Base-by-base conservation (phyloP, 495 filamentous ascomycete genomes). In the Xylaria scruposa region DNA sequence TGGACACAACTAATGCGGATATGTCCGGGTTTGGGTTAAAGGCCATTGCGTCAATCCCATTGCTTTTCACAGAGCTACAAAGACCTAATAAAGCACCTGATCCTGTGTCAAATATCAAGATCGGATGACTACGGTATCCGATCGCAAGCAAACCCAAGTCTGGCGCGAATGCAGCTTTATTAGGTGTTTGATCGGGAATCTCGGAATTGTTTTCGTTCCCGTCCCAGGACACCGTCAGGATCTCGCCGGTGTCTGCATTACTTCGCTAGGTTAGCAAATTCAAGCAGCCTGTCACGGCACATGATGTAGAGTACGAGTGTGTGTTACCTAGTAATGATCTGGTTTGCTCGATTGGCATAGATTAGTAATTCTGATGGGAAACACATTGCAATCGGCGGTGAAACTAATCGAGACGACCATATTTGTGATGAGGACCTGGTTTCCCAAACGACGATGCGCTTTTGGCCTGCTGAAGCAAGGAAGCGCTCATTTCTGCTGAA, bases 11-110 rank as follows among this genome's bases (percentile, higher is more conserved):
- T 15, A 80, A 70, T 7, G 66, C 56, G 4, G 73, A 72, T 8
- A 77, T 71, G 24, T 74, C 70, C 0, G 72, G 71, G 42, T 78
- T 77, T 4, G 77, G 76, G 63, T 73, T 76, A 47, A 79, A 62
- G 59, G 59, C 59, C 59, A 62, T 62, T 62, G 59, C 59, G 59
- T 62, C 59, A 62, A 62, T 62, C 59, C 59, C 59, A 36, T 62
- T 62, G 59, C 59, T 62, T 62, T 62, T 44, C 59, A 62, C 59
- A 44, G 59, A 62, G 36, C 59, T 26, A n/a, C 70, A 66, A 66
- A 9, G 15, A 44, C 63, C 42, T 47, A 66, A 44, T 66, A 53
- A 66, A 66, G 44, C 44, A 51, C 47, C 44, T 36, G 63, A 53
- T 44, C 42, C 24, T 77, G 70, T 31, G 72, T 70, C 17, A 70